Base-by-base conservation (phyloP, 768 basidiomycete species). In the Lentinula sp. region DNA sequence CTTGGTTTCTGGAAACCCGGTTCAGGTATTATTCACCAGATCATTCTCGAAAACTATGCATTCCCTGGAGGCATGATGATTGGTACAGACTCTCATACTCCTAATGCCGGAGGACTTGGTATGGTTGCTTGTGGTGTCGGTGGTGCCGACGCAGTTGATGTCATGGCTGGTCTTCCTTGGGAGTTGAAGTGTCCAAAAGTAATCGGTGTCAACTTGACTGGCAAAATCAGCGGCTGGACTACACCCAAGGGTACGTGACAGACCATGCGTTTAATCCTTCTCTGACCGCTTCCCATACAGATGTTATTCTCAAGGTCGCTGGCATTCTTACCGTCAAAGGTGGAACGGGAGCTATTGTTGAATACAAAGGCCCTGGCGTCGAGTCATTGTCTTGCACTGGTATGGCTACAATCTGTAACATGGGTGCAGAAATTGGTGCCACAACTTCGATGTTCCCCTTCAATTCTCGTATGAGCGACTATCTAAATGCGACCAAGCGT, bases 61-160 rank as follows among this genome's bases (percentile, higher is more conserved):
- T 95, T 98, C 86, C 96, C 96, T 58, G 96, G 96, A 79, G 93
- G 95, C 70, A 84, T 99, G 62, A 98, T 99, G 96, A 98, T 99
- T 68, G 97, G 97, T 73, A 98, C 96, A 61, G 97, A 99, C 79
- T 98, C 96, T 36, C 95, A 99, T 78, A 98, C 97, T 6, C 97
- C 97, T 53, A 98, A 98, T 72, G 97, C 97, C 63, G 97, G 97
- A 74, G 97, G 97, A 81, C 87, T 99, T 67, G 97, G 95, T 67
- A 98, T 98, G 97, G 82, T 98, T 73, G 96, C 96, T 50, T 96
- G 96, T 74, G 97, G 97, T 85, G 97, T 98, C 66, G 97, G 97
- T 71, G 97, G 97, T 79, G 96, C 96, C 56, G 96, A 99, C 70
- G 96, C 97, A 37, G 96, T 99, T 69, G 97, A 99, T 67, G 97